A percentile compares a stretch with the other conserved stretches of the same genome.
Conservation (phyloP, 1,284 basidiomycete species). For the Salmacisia buchloeana region DNA sequence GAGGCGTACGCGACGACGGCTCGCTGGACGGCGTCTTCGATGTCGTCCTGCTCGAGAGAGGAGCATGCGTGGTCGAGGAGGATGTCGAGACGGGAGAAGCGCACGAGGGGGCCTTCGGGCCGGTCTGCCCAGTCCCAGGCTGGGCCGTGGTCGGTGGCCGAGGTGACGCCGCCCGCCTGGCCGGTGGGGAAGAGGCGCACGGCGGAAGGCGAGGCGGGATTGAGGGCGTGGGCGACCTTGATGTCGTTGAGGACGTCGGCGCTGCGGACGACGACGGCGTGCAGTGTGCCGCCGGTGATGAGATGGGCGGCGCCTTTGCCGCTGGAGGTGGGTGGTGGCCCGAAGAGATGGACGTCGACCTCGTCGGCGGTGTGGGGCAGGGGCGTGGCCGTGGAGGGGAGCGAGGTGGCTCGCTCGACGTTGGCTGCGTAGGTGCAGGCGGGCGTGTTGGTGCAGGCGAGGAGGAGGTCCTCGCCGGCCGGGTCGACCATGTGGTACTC, state of each 20-base stretch:
- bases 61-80: conserved; percentile 29
- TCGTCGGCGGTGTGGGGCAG: conserved; percentile 20
- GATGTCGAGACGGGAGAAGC: conserved; percentile 24
- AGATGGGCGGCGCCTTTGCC: conserved; percentile 7
- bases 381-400: conserved; percentile 12
- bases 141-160: not conserved
- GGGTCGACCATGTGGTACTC: conserved; percentile 48
- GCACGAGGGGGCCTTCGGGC: conserved; percentile 34
- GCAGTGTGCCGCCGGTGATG: conserved; percentile 18
- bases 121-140: conserved; percentile 40
- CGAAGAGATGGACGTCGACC: conserved; percentile 26
- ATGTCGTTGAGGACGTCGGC: conserved; percentile 27
- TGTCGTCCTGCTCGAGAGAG: conserved; percentile 25
- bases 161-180: too few relatives aligned
- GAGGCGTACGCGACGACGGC: conserved; percentile 2
- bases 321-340: conserved; percentile 14
- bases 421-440: conserved; percentile 49
- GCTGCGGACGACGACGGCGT: conserved; percentile 27
- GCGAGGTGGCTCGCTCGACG: conserved; percentile 41
- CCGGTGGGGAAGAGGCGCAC: not conserved
- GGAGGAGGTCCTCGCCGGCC: conserved; percentile 50
- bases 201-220: not conserved
- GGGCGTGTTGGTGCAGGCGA: conserved; percentile 31
- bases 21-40: conserved; percentile 24
- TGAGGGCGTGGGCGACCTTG: conserved; percentile 26